A percentile compares a stretch with the other conserved stretches of the same genome.
phyloP scores from a whole-genome alignment of 805 yeast genomes.

The Suhomyces emberorum region DNA sequence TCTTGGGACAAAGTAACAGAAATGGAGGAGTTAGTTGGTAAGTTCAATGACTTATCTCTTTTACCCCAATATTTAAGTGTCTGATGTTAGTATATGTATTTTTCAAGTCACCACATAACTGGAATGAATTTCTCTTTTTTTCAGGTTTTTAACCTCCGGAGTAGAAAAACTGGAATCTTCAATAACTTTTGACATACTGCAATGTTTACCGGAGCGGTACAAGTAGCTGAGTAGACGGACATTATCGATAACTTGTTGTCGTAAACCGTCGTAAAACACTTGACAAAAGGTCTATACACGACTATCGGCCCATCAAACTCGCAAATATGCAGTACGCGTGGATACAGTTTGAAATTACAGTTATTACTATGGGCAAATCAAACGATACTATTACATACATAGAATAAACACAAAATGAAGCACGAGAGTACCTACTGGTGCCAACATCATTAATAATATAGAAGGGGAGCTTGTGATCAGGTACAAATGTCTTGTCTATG shows the following conservation, averaged over 20 bases:
- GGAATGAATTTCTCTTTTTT: no score
- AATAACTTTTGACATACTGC: slow-evolving; percentile 46
- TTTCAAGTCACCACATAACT: slow-evolving; percentile 31
- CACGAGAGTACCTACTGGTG: not conserved
- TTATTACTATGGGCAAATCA: no score
- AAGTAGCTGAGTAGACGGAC: slow-evolving; percentile 67
- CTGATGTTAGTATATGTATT: slow-evolving; percentile 33
- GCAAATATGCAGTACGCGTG: not conserved
- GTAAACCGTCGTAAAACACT: no score
- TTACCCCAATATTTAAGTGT: slow-evolving; percentile 99
- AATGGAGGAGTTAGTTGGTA: slow-evolving; percentile 95
- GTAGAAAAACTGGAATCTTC: no score
- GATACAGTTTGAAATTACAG: not conserved
- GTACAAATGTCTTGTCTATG: slow-evolving; percentile 1
- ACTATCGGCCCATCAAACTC: no score
- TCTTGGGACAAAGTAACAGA: slow-evolving; percentile 91
- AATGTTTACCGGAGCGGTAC: slow-evolving; percentile 96
- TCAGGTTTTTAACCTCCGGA: no score
- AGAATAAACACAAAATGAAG: not conserved
- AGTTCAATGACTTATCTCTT: slow-evolving; percentile 79
- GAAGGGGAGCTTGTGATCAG: not conserved
- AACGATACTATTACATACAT: slow-evolving; percentile 5
- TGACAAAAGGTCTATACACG: not conserved
- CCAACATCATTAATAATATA: not conserved
- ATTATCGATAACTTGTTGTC: slow-evolving; percentile 19